phyloP scores from a whole-genome alignment of 495 filamentous ascomycete genomes.

The Cercophora sp. region DNA sequence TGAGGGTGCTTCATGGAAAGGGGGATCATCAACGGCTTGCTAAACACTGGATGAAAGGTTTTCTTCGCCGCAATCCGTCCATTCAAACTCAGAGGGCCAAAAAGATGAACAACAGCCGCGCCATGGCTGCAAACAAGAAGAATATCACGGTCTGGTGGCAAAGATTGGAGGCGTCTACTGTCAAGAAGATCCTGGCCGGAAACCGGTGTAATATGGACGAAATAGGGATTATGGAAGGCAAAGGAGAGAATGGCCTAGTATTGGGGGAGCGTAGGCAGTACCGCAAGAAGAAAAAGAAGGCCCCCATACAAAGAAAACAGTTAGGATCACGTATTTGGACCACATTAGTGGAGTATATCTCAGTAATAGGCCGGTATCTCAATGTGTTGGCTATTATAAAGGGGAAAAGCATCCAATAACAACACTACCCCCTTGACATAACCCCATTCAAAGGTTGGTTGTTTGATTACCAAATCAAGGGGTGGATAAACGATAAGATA shows the following conservation, averaged over 20 bases:
- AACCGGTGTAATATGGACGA: conserved; percentile 4
- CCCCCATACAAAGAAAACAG: conserved; percentile 10
- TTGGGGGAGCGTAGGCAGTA: conserved; percentile 7
- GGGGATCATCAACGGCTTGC: background rate
- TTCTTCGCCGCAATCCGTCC: background rate
- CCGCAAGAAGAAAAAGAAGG: background rate
- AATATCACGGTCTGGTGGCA: background rate
- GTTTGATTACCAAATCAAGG: conserved; percentile 9
- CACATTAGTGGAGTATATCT: background rate
- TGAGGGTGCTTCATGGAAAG: too few relatives aligned
- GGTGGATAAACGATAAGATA: conserved; percentile 4
- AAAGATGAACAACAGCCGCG: background rate
- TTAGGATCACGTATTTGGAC: conserved; percentile 7
- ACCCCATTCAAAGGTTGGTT: background rate
- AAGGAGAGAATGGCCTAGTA: conserved; percentile 15
- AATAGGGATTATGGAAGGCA: conserved; percentile 12
- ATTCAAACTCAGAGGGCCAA: background rate
- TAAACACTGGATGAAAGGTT: background rate
- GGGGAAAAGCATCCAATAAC: conserved; percentile 11
- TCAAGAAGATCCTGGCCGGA: background rate
- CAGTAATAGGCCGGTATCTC: background rate
- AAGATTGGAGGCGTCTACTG: background rate
- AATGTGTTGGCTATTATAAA: conserved; percentile 14
- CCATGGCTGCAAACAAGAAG: background rate
- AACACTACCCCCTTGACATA: conserved; percentile 2